Base-by-base conservation (phyloP, 164 flowering plant species). In the Vitis amurensis region DNA sequence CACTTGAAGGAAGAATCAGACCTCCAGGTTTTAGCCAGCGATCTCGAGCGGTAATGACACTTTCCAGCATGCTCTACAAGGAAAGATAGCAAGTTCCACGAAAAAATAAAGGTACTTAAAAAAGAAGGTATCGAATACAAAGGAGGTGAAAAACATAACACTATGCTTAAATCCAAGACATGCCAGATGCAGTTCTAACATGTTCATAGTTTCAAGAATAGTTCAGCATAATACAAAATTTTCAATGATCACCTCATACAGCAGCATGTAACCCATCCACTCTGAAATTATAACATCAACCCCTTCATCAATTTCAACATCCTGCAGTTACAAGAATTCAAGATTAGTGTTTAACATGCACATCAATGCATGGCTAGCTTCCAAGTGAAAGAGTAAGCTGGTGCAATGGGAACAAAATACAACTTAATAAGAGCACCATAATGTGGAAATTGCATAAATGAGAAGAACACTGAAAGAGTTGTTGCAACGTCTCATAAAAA, bases 181-280 rank as follows among this genome's bases (percentile, higher is more conserved):
- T 59, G 27, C 56, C 11, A 14, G 56, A 37, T 37, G 15, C 23
- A 27, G 14, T 19, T 27, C 11, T 19, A 13, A 11, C 27, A n/a
- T 9, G 50, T 50, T 37, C 6, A 59, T 60, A 27, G 53, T 5
- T 31, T 14, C 27, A 58, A 61, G n/a, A 66, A 60, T 66, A 55
- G 52, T 52, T 55, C 17, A 17, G 2, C 50, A 68, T 55, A 27
- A 68, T 17, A 31, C 19, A 15, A 8, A 48, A 5, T 23, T 65
- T 49, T n/a, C 50, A 11, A 70, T n/a, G 62, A 60, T 68, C 65
- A 93, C 98, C 98, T 96, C 98, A 78, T 96, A 96, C 50, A 93
- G 76, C 70, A 96, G 97, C 98, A 96, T 93, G 81, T 91, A 96
- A 30, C 99, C 99, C 99, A 96, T 96, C 99, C 99, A 96, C 76